Evolutionary conservation across 2,329 filamentous ascomycete species (phyloP).

Genomic region (Chaetomiaceae sp.): DNA sequence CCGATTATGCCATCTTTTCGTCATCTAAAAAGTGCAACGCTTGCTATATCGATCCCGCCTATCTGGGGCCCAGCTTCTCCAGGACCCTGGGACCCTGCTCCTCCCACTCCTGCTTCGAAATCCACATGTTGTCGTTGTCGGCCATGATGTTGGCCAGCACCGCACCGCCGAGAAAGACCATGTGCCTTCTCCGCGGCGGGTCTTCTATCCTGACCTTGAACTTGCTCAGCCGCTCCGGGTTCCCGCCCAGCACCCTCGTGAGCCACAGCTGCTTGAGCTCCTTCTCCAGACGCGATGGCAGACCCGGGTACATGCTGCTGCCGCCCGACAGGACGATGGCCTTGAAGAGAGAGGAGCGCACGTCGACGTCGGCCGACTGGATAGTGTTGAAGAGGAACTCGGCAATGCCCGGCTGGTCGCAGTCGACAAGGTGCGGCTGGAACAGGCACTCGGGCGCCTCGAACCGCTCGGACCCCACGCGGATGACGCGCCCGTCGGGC

Average conservation of each 20-base stretch:
- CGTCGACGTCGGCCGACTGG: constrained; percentile 90
- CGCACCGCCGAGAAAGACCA: constrained; percentile 95
- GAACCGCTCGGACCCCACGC: constrained; percentile 94
- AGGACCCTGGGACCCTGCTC: constrained; percentile 81
- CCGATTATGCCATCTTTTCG: neutral
- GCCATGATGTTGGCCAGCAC: constrained; percentile 98
- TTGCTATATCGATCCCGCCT: constrained; percentile 28
- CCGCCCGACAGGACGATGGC: constrained; percentile 95
- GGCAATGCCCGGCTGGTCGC: constrained; percentile 92
- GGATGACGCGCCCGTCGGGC: constrained; percentile 91
- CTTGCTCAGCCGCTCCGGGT: constrained; percentile 92
- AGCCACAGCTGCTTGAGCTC: constrained; percentile 98
- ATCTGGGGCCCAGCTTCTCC: constrained; percentile 91
- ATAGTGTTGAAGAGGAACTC: constrained; percentile 99
- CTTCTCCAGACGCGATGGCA: constrained; percentile 93
- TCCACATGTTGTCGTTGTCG: constrained; percentile 99
- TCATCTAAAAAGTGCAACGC: constrained; percentile 14
- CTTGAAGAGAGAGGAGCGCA: constrained; percentile 90
- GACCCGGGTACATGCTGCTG: constrained; percentile 97
- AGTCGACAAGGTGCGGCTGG: constrained; percentile 96
- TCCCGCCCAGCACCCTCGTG: constrained; percentile 81
- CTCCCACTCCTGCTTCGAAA: constrained; percentile 93
- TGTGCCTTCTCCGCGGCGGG: constrained; percentile 89
- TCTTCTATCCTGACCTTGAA: constrained; percentile 99
- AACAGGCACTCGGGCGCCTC: constrained; percentile 98